Conservation (phyloP, 352 stramenopile species). For the Phytophthora kernoviae region DNA sequence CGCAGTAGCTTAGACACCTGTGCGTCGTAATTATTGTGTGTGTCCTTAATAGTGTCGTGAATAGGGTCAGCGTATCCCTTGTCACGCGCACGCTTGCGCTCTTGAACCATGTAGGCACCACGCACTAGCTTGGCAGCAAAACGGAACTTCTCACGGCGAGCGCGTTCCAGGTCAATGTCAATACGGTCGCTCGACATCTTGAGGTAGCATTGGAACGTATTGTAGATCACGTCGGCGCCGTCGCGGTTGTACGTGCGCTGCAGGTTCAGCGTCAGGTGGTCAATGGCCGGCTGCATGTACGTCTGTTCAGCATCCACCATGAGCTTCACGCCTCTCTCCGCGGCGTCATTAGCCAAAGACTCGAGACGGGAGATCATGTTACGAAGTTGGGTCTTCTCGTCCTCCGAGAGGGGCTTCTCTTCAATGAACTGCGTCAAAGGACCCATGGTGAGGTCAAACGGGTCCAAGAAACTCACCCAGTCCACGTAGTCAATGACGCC, state of each 20-base stretch:
- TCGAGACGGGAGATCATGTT: slow-evolving; percentile 90
- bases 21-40: slow-evolving; percentile 94
- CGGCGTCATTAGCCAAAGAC: slow-evolving; percentile 72
- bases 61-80: slow-evolving; percentile 91
- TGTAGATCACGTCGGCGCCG: slow-evolving; percentile 92
- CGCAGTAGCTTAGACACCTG: slow-evolving; percentile 91
- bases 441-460: slow-evolving; percentile 90
- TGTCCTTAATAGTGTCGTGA: slow-evolving; percentile 93
- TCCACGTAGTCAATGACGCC: slow-evolving; percentile 94
- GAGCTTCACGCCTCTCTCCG: slow-evolving; percentile 86
- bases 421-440: slow-evolving; percentile 89
- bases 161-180: slow-evolving; percentile 91
- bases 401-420: slow-evolving; percentile 73
- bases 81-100: slow-evolving; percentile 90
- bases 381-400: slow-evolving; percentile 91
- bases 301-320: slow-evolving; percentile 99
- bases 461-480: slow-evolving; percentile 93
- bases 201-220: slow-evolving; percentile 99
- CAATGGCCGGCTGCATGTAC: slow-evolving; percentile 98
- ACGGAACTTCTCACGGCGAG: slow-evolving; percentile 90
- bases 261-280: slow-evolving; percentile 90
- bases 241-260: slow-evolving; percentile 92
- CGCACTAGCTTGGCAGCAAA: slow-evolving; percentile 98
- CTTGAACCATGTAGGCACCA: slow-evolving; percentile 98
- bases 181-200: slow-evolving; percentile 92